Evolutionary conservation across 75 land plant genomes (phyloP).

Genomic region (Ceratopteris richardii): DNA sequence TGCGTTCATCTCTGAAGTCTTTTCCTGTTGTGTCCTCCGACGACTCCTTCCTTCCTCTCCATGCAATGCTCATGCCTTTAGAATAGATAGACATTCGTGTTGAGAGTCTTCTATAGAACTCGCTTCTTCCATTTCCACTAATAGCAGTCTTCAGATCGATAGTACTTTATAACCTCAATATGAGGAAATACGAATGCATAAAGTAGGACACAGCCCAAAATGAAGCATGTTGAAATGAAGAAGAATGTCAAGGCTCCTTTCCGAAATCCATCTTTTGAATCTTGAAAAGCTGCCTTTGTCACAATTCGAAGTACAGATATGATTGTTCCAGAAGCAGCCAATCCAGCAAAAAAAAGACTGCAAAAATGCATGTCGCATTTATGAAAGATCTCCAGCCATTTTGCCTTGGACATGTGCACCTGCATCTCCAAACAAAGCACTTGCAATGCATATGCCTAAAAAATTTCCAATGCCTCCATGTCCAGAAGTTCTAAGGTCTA

Average conservation of each 20-base stretch:
- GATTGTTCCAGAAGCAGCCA: constrained; percentile 85
- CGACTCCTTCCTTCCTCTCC: no score
- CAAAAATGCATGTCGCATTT: constrained; percentile 75
- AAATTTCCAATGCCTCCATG: constrained; percentile 62
- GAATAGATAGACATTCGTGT: no score
- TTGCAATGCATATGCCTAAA: constrained; percentile 54
- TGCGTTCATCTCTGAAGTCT: no score
- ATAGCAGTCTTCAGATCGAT: constrained; percentile 71
- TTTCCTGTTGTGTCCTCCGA: no score
- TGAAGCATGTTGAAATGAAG: constrained; percentile 54
- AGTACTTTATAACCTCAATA: constrained; percentile 66
- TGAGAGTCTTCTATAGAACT: no score
- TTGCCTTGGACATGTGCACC: constrained; percentile 93
- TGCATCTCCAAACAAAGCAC: constrained; percentile 73
- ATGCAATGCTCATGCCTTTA: no score
- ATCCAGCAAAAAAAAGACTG: constrained; percentile 82
- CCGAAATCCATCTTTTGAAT: constrained; percentile 34
- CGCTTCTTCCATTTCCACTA: no score
- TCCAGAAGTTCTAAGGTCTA: constrained; percentile 71
- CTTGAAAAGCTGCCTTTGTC: constrained; percentile 88
- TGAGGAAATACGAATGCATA: constrained; percentile 72
- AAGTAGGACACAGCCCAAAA: constrained; percentile 55
- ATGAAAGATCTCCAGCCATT: constrained; percentile 85
- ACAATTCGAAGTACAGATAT: constrained; percentile 78
- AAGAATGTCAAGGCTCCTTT: constrained; percentile 56